These are phyloP conservation scores for Metarhizium sp. DNA, from an alignment of 2,329 filamentous ascomycete species.

Conservation along the genomic window DNA sequence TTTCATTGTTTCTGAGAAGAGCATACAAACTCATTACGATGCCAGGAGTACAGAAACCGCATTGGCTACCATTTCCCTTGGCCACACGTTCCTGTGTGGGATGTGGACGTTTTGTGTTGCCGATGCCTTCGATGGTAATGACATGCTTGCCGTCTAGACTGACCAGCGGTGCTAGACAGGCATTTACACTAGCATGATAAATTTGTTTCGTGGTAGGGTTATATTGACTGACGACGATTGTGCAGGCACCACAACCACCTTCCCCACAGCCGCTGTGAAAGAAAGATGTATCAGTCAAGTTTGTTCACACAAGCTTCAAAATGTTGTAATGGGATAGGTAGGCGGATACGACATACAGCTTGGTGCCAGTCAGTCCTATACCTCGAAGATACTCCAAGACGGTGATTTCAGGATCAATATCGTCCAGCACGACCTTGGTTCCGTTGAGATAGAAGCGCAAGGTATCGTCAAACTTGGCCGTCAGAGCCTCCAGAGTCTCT, in stretches of 20 bases:
- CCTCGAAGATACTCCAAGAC: constrained; percentile 88
- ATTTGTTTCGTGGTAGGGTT: constrained; percentile 89
- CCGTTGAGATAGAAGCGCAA: constrained; percentile 92
- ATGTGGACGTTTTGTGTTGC: constrained; percentile 77
- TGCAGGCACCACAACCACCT: constrained; percentile 93
- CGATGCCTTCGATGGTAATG: constrained; percentile 94
- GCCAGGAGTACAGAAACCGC: constrained; percentile 88
- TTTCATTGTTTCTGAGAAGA: constrained; percentile 72
- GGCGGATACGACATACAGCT: constrained; percentile 45
- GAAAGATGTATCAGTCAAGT: background rate
- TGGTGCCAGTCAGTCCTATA: constrained; percentile 89
- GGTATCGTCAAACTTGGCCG: constrained; percentile 74
- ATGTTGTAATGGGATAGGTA: background rate
- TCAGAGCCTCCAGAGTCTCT: constrained; percentile 40
- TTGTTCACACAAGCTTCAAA: background rate
- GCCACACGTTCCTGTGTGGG: constrained; percentile 86
- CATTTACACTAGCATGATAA: constrained; percentile 95
- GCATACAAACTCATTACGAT: constrained; percentile 98
- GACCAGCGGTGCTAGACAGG: constrained; percentile 84
- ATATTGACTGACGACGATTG: constrained; percentile 85
- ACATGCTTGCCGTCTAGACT: constrained; percentile 97
- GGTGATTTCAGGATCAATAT: constrained; percentile 84
- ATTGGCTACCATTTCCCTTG: constrained; percentile 86
- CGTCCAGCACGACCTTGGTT: constrained; percentile 75
- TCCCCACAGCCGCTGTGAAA: constrained; percentile 69